Evolutionary conservation across 1,284 basidiomycete species (phyloP), one percentile per base, ranked within the genome.

Genomic region (Papiliotrema flavescens): DNA sequence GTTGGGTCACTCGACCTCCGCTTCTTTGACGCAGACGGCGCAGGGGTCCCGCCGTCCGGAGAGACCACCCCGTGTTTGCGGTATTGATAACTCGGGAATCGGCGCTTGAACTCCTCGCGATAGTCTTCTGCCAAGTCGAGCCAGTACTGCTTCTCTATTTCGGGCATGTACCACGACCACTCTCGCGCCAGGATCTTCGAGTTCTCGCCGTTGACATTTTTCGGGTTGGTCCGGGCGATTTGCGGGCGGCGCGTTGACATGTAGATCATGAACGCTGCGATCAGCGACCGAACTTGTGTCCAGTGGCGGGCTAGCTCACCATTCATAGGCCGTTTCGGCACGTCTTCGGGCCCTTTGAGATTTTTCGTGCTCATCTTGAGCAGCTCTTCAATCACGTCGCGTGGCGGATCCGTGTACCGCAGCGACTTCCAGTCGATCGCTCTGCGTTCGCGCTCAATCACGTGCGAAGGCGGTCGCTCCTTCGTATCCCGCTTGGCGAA

Each of bases 101-200:
- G 37, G 11, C 39, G 20, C 24, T 42, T 50, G 24, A 50, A 50
- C 17, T 40, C 49, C 5, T 50, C 37, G 13, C 49, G 49, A 42
- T 50, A 50, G 20, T 50, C 49, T 3, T 50, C 49, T 24, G 49
- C 37, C 23, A 50, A 19, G 26, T 50, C 49, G 4, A 41, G 36
- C 49, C 49, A 50, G 24, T 50, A 50, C 19, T 42, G 36, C 26
- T 42, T 50, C 23, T 50, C 49, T 6, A 15, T n/a, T 17, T 40
- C 37, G 24, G 49, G 49, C 49, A 50, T 50, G 49, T 34, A 50
- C 49, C 49, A 50, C 15, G 26, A 20, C 49, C 49, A 50, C 20
- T 50, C 49, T 23, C 49, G 4, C 24, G 49, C 36, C 14, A 50
- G 28, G 19, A 50, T 50, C 22, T 24, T 23, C 9, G 49, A 50